Base-by-base conservation (phyloP, 2,329 filamentous ascomycete species). In the Tolypocladium nubicola region DNA sequence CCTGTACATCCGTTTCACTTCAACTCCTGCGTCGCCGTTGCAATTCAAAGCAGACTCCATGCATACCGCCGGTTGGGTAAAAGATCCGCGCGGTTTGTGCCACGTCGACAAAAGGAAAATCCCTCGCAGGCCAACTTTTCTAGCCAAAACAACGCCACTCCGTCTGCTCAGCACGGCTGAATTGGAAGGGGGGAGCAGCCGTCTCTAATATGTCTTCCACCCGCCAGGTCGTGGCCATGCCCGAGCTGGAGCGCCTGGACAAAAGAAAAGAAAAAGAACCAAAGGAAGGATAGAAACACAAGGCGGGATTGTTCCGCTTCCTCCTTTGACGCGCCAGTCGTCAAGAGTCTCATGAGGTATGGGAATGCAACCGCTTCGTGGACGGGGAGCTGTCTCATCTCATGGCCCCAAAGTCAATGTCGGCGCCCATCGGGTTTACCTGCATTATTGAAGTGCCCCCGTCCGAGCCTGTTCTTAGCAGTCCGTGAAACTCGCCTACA, bases 381-480 rank as follows among this genome's bases (percentile, higher is more conserved):
- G 30, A 52, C 47, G 19, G 30, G 35, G 10, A 9, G 5, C 19
- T 21, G 37, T 56, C 16, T 21, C 13, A 62, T 43, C 60, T 56
- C 9, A 62, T 57, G 16, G 59, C 50, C 54, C 60, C 59, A 57
- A 68, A 71, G 54, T 68, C 67, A 16, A 67, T 62, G 10, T 69
- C 67, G 37, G 58, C 61, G 14, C 43, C 56, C 61, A 72, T 70
- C 21, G 66, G 23, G 30, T 62, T 64, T 55, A 72, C 66, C 13
- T 62, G 66, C 14, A 65, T 58, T 56, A 71, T 64, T 13, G 59
- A 47, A 16, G 52, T 47, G n/a, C 52, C 57, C 19, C 56, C 57
- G 47, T 78, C 76, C 0, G 74, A 70, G 55, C 73, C 75, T 13
- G 72, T 71, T 43, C 78, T 69, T 57, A 79, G 78, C 2, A 81